phyloP scores from a whole-genome alignment of 768 basidiomycete species.

The Pisolithus albus region DNA sequence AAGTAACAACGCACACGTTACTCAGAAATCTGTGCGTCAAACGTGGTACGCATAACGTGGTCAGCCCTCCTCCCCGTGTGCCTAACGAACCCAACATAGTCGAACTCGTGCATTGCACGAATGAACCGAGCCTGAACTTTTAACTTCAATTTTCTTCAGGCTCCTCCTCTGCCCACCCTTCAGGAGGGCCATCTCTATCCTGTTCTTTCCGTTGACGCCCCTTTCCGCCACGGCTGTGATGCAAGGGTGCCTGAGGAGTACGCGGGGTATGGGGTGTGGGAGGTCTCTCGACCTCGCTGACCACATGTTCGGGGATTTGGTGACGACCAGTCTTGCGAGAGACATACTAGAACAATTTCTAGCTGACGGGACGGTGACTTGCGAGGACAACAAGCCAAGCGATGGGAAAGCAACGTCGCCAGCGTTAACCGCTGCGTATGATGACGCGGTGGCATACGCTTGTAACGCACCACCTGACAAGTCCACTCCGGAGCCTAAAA shows the following conservation, averaged over 20 bases:
- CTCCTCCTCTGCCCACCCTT: slow-evolving; percentile 17
- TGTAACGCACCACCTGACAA: background rate
- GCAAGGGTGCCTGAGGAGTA: background rate
- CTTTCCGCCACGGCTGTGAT: background rate
- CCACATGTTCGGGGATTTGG: too few relatives aligned
- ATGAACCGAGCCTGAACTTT: slow-evolving; percentile 76
- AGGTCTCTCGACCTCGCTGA: background rate
- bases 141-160: slow-evolving; percentile 43
- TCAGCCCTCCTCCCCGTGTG: slow-evolving; percentile 74
- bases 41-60: slow-evolving; percentile 64
- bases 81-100: slow-evolving; percentile 73
- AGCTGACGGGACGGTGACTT: background rate
- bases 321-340: too few relatives aligned
- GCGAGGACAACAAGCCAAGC: background rate
- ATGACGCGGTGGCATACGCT: background rate
- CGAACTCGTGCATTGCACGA: slow-evolving; percentile 76
- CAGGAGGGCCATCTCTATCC: slow-evolving; percentile 4
- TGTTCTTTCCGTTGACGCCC: background rate
- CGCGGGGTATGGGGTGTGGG: background rate
- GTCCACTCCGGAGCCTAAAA: background rate
- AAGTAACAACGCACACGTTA: too few relatives aligned
- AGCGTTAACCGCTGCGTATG: slow-evolving; percentile 1
- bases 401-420: background rate
- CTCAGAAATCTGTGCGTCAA: slow-evolving; percentile 37
- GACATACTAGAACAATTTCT: too few relatives aligned